These are phyloP conservation scores for Lactarius sanguifluus DNA, from an alignment of 768 basidiomycete species.

Conservation along the genomic window DNA sequence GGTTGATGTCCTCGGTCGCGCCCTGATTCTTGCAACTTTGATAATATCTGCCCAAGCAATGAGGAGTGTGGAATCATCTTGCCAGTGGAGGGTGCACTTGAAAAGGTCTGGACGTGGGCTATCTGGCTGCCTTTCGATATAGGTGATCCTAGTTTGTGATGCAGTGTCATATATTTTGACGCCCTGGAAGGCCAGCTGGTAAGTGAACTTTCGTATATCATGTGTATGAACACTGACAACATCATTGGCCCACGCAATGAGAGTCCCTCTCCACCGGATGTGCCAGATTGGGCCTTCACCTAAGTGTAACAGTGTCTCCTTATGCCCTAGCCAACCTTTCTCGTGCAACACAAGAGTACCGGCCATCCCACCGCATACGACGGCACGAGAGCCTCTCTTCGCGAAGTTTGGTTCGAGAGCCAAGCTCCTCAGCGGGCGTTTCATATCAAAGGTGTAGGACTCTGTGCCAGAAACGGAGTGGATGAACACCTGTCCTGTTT, in stretches of 20 bases:
- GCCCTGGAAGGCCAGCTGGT: conserved; percentile 51
- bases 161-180: conserved; percentile 90
- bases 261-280: conserved; percentile 76
- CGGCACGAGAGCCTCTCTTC: conserved; percentile 69
- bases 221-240: conserved; percentile 48
- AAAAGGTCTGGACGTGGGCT: conserved; percentile 93
- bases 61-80: conserved; percentile 85
- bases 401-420: conserved; percentile 90
- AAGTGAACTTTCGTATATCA: conserved; percentile 7
- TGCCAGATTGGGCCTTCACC: conserved; percentile 97
- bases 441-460: conserved; percentile 84
- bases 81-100: conserved; percentile 91
- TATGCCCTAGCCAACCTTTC: conserved; percentile 96
- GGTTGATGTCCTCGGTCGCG: conserved; percentile 49
- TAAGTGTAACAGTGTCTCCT: conserved; percentile 75
- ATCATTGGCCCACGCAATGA: conserved; percentile 98
- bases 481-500: conserved; percentile 84
- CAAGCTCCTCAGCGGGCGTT: conserved; percentile 87
- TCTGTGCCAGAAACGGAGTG: conserved; percentile 78
- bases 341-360: conserved; percentile 85
- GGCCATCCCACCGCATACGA: conserved; percentile 91
- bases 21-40: conserved; percentile 81
- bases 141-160: conserved; percentile 75
- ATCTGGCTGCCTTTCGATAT: conserved; percentile 77
- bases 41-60: conserved; percentile 94